Base-by-base conservation (phyloP, 2,329 filamentous ascomycete genomes). In the Stachybotrys echinatus region DNA sequence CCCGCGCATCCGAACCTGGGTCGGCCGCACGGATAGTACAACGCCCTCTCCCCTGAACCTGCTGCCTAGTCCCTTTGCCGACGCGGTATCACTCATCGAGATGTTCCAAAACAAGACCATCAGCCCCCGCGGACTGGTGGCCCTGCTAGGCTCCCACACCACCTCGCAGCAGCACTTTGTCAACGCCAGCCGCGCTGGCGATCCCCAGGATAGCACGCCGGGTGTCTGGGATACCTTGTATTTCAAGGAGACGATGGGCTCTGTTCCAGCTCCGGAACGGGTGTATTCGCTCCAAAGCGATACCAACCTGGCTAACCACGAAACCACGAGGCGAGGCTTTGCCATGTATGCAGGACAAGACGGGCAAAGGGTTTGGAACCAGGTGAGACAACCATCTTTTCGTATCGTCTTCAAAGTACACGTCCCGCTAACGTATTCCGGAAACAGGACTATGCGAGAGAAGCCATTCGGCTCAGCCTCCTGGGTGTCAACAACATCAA, bases 81-180 rank as follows among this genome's bases (percentile, higher is more conserved):
- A 56, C 12, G 71, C 74, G 14, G 67, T 71, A 17, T 66, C 65
- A 12, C 63, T 77, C 18, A 68, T 77, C 47, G 57, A 63, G 14
- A 62, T 75, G 6, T 80, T 79, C 57, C 54, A 62, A 6, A 66
- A 71, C 50, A 79, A 80, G 60, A 77, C 75, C 4, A 76, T 81
- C 58, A 64, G 58, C 22, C 65, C 70, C 1, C 68, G 67, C 34
- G 73, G 75, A n/a, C 68, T 77, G 3, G 73, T 73, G 12, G 76
- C 76, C 5, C 70, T 80, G 4, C 55, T 80, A 12, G 77, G 77
- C 40, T 75, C 77, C 1, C 77, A 80, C 55, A 72, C 71, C 4
- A 68, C 71, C 12, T 71, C 71, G 12, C 70, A 70, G 54, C 74
- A 79, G 55, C 67, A 67, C 50, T 70, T 70, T 43, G 67, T 72